Conservation (phyloP, 2,329 filamentous ascomycete species). For the Phialocephala sp. region DNA sequence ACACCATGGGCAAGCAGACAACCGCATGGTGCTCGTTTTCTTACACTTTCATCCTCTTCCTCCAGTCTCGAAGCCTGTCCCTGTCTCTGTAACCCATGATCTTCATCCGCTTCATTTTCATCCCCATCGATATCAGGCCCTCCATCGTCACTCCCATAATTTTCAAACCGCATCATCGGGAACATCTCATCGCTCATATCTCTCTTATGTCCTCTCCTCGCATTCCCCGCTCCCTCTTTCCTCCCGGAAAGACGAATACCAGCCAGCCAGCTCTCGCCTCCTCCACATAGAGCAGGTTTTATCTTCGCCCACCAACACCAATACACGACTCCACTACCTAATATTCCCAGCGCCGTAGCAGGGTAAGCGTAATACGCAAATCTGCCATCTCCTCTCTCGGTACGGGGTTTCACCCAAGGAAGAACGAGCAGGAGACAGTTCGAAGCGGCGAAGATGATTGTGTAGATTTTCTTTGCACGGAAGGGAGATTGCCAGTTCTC, state of each 20-base stretch:
- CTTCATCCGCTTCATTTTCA: slow-evolving; percentile 12
- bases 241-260: background rate
- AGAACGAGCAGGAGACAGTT: slow-evolving; percentile 46
- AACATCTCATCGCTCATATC: slow-evolving; percentile 20
- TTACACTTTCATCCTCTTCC: slow-evolving; percentile 9
- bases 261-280: slow-evolving; percentile 3
- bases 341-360: slow-evolving; percentile 44
- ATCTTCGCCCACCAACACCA: slow-evolving; percentile 46
- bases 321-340: slow-evolving; percentile 44
- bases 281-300: slow-evolving; percentile 15
- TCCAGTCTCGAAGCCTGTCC: background rate
- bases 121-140: background rate
- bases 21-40: slow-evolving; percentile 26
- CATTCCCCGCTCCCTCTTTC: background rate
- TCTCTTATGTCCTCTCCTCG: slow-evolving; percentile 17
- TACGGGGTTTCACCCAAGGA: slow-evolving; percentile 45
- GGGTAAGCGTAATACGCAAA: slow-evolving; percentile 48
- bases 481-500: slow-evolving; percentile 44
- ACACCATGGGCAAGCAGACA: slow-evolving; percentile 22
- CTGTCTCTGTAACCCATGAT: background rate
- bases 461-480: slow-evolving; percentile 40
- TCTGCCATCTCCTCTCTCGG: slow-evolving; percentile 34
- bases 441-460: slow-evolving; percentile 41
- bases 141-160: slow-evolving; percentile 20
- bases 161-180: slow-evolving; percentile 21